Evolutionary conservation across 148 eudicot species (phyloP).

Genomic region (Camellia japonica): DNA sequence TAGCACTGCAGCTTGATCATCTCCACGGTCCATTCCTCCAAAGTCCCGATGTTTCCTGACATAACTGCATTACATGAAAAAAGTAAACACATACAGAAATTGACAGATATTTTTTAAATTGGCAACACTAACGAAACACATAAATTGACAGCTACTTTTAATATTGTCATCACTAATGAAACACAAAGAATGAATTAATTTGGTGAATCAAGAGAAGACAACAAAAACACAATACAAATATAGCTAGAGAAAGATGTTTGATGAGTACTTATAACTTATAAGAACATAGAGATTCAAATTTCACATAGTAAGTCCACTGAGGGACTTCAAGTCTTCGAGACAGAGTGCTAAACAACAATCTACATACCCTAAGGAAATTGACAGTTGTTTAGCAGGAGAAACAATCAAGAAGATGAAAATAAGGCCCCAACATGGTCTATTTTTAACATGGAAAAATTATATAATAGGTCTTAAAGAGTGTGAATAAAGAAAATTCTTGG

Average conservation of each 20-base stretch:
- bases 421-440: no score
- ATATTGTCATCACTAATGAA: no score
- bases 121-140: no score
- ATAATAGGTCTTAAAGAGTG: no score
- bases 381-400: no score
- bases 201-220: not conserved
- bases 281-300: not conserved
- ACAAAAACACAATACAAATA: not conserved
- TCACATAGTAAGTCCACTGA: no score
- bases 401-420: no score
- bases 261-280: not conserved
- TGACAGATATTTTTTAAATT: not conserved
- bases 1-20: slow-evolving; percentile 86
- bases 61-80: slow-evolving; percentile 44
- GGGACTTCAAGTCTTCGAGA: no score
- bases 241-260: not conserved
- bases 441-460: no score
- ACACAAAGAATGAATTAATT: not conserved
- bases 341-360: no score
- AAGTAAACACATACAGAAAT: not conserved
- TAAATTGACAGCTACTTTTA: not conserved
- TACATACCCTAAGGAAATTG: no score
- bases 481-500: no score
- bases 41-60: slow-evolving; percentile 69
- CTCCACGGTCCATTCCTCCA: slow-evolving; percentile 89